Evolutionary conservation across 176 grass and related monocot genomes (phyloP).

Genomic region (Chloris gayana): DNA sequence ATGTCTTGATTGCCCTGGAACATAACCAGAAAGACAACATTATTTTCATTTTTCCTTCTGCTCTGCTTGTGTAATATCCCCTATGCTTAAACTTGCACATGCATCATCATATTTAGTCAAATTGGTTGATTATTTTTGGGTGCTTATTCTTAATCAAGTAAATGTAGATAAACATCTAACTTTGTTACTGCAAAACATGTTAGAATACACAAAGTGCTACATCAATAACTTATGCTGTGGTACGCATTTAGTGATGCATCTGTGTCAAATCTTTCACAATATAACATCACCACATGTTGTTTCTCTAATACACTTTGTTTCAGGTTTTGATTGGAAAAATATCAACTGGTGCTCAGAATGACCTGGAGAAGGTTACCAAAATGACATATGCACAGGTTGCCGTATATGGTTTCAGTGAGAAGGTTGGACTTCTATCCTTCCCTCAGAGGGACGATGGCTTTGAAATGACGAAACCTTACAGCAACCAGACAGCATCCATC

Average conservation of each 20-base stretch:
- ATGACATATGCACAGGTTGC: conserved; percentile 98
- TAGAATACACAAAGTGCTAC: background rate
- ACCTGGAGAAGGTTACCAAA: conserved; percentile 97
- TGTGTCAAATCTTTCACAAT: background rate
- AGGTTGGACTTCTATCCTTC: conserved; percentile 95
- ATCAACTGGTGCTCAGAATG: conserved; percentile 99
- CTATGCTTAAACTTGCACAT: background rate
- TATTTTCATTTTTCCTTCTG: background rate
- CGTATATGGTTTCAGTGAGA: conserved; percentile 93
- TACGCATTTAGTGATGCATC: conserved; percentile 8
- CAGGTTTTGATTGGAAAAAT: conserved; percentile 91
- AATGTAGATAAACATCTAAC: background rate
- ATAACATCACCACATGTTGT: background rate
- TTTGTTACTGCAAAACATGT: conserved; percentile 7
- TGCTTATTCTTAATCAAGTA: background rate
- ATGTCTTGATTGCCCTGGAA: conserved; percentile 10
- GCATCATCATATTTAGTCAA: background rate
- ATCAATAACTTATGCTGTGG: background rate
- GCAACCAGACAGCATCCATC: conserved; percentile 88
- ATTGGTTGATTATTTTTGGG: background rate
- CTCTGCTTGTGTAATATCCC: background rate
- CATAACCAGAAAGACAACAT: conserved; percentile 14
- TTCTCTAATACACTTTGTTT: conserved; percentile 21
- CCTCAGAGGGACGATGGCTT: conserved; percentile 92
- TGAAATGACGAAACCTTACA: conserved; percentile 93